Base-by-base conservation (phyloP, 106 monocot genomes). In the Ottelia alismoides region DNA sequence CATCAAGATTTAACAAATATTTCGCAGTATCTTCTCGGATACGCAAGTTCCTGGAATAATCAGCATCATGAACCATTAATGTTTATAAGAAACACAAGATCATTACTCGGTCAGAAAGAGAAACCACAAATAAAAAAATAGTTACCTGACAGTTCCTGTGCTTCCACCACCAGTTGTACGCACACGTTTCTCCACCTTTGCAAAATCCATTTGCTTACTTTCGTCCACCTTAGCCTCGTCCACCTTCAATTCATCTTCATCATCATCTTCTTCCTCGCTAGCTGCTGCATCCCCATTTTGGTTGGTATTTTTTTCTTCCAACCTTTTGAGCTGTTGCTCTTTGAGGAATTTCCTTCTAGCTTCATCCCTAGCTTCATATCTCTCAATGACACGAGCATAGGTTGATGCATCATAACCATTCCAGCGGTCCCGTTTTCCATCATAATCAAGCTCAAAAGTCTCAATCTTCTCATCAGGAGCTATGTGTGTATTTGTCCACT, bases 11-110 rank as follows among this genome's bases (percentile, higher is more conserved):
- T 69, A 98, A 35, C 1, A 98, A 70, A 31, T 89, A 98, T 47
- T 98, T 98, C 52, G 96, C 96, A 59, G 96, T 98, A 66, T 98
- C 96, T 51, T 98, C 96, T 57, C 96, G 82, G 65, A 98, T 98
- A 82, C 96, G 85, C 71, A 98, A 58, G 62, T 98, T 98, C 63
- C 92, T 87, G 63, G 9, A 66, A 31, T 3, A 44, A 2, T 22
- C 28, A 31, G 44, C 51, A 51, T 7, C 10, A 7, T 16, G 16
- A 16, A 7, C 16, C 10, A 43, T 6, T 43, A 43, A 6, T 16
- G 16, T 7, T 7, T 43, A 43, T 43, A 43, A 43, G 16, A 43
- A 43, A 43, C 40, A 43, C 10, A 43, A 43, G 10, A 6, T 43
- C 40, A n/a, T n/a, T n/a, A 7, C 6, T 43, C 16, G 6, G 6